These are phyloP conservation scores for Sparassis latifolia DNA, from an alignment of 1,284 basidiomycete genomes.

Conservation along the genomic window DNA sequence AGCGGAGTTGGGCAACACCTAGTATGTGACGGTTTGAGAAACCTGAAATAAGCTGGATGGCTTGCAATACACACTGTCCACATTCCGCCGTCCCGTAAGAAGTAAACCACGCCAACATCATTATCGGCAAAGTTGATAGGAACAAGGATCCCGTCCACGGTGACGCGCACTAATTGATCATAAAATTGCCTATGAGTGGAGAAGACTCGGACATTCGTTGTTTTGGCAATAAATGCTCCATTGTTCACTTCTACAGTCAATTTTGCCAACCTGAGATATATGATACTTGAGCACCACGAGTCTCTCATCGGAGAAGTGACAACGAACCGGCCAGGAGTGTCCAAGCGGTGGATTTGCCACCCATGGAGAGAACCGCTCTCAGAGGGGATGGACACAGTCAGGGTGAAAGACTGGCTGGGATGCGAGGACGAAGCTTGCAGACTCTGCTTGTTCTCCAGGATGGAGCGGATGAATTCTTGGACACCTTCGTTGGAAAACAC, in stretches of 20 bases:
- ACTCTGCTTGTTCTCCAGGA: constrained; percentile 2
- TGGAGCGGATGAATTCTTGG: constrained; percentile 40
- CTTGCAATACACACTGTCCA: constrained; percentile 12
- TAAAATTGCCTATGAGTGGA: constrained; percentile 19
- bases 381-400: constrained; percentile 59
- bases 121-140: constrained; percentile 2
- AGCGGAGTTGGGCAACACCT: background rate
- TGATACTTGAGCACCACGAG: too few species aligned
- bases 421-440: background rate
- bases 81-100: constrained; percentile 1
- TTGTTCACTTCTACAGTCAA: constrained; percentile 19
- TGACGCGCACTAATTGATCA: constrained; percentile 4
- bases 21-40: background rate
- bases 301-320: background rate
- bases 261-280: constrained; percentile 24
- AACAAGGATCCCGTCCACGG: constrained; percentile 11
- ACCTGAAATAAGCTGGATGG: background rate
- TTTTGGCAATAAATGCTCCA: constrained; percentile 24
- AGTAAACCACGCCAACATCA: background rate
- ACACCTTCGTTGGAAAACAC: constrained; percentile 54
- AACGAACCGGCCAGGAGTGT: constrained; percentile 52
- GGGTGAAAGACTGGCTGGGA: constrained; percentile 39
- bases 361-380: constrained; percentile 65
- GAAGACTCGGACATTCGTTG: constrained; percentile 38
- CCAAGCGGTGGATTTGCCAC: constrained; percentile 50